Conservation (phyloP, 148 eudicot species). For the Camellia lanceoleosa region DNA sequence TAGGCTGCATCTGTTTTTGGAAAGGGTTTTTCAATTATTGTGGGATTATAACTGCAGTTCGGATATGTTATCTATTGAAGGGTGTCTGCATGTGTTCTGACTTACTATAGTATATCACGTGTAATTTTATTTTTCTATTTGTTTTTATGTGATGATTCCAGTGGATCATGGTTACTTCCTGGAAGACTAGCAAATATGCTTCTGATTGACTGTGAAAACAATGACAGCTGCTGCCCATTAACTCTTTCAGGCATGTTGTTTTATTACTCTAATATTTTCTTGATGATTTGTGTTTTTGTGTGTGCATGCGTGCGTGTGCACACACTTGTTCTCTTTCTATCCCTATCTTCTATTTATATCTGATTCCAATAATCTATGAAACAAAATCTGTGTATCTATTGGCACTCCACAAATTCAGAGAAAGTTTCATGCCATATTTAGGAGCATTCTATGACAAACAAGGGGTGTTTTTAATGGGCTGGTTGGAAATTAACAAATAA, state of each 20-base stretch:
- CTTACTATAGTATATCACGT: neutral
- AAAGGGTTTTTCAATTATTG: neutral
- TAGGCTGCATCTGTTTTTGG: neutral
- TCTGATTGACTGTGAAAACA: conserved; percentile 78
- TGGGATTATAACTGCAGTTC: neutral
- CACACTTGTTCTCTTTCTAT: neutral
- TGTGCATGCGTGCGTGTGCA: neutral
- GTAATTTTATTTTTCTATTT: neutral
- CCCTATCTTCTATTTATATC: no score
- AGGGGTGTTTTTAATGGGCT: neutral
- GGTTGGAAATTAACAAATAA: neutral
- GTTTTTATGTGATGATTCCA: conserved; percentile 25
- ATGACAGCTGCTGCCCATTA: conserved; percentile 60
- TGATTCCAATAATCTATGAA: no score
- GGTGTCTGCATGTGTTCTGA: neutral
- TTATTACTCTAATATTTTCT: conserved; percentile 10
- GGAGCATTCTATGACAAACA: neutral
- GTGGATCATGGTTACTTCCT: conserved; percentile 82
- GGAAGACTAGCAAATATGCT: conserved; percentile 93
- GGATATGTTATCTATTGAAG: neutral
- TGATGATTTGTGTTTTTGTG: neutral
- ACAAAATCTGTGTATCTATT: no score
- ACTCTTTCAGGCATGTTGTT: conserved; percentile 66
- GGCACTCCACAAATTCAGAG: no score
- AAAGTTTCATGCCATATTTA: no score